Evolutionary conservation across 1,284 basidiomycete species (phyloP).

Genomic region (Blastosporella zonata): DNA sequence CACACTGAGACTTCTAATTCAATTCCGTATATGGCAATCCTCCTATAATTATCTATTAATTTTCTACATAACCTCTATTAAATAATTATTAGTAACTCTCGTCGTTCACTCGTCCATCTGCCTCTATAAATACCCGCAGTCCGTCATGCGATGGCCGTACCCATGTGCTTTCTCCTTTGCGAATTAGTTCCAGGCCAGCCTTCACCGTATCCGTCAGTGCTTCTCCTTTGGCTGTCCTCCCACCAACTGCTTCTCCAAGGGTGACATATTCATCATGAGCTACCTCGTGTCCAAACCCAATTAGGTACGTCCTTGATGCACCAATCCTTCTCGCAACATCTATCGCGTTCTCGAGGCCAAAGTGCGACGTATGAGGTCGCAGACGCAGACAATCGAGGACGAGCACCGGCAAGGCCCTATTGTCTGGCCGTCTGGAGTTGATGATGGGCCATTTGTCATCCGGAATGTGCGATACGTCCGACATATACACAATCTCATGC

Average conservation of each 20-base stretch:
- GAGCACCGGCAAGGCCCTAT: conserved; percentile 45
- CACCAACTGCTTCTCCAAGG: conserved; percentile 51
- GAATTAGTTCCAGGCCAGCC: conserved; percentile 43
- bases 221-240: conserved; percentile 26
- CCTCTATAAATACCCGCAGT: conserved; percentile 46
- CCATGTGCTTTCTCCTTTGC: conserved; percentile 50
- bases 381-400: conserved; percentile 73
- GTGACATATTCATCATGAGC: conserved; percentile 66
- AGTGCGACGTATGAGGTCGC: conserved; percentile 63
- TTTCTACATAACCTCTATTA: too few species aligned
- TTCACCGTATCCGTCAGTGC: conserved; percentile 38
- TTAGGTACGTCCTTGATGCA: conserved; percentile 61
- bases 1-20: conserved; percentile 16
- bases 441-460: conserved; percentile 62
- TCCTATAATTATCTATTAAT: background rate
- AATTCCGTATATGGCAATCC: conserved; percentile 10
- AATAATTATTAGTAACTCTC: conserved; percentile 38
- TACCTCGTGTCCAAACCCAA: conserved; percentile 70
- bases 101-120: conserved; percentile 43
- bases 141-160: conserved; percentile 72
- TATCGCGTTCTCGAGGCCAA: conserved; percentile 62
- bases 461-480: conserved; percentile 74
- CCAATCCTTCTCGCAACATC: conserved; percentile 50
- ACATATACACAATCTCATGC: conserved; percentile 63
- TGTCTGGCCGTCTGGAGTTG: conserved; percentile 24